Evolutionary conservation across 2,329 filamentous ascomycete species (phyloP).

Genomic region (Verticillium albo-atrum): DNA sequence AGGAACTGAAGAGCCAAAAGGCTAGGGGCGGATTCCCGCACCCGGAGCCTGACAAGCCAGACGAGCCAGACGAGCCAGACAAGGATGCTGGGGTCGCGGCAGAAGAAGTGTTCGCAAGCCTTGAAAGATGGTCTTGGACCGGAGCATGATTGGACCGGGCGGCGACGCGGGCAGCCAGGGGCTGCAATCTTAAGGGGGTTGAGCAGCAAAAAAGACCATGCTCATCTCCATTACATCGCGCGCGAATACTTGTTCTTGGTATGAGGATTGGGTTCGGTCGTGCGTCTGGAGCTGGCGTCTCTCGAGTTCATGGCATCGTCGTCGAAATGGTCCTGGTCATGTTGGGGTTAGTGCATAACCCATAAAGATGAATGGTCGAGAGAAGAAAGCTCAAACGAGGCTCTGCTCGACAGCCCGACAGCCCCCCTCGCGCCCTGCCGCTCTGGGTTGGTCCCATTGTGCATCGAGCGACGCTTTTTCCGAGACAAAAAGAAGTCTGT

Average conservation of each 20-base stretch:
- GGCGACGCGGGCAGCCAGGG: neutral
- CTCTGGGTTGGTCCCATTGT: neutral
- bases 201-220: neutral
- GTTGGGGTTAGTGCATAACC: neutral
- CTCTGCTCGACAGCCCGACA: neutral
- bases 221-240: neutral
- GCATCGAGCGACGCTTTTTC: neutral
- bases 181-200: neutral
- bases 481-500: neutral
- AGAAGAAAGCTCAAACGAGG: neutral
- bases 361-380: neutral
- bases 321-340: neutral
- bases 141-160: neutral
- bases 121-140: neutral
- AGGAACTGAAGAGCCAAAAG: neutral
- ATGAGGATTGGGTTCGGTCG: neutral
- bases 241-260: neutral
- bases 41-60: too few relatives aligned
- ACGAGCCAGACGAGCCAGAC: neutral
- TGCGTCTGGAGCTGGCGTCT: neutral
- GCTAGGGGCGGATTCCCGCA: neutral
- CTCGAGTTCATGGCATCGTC: neutral
- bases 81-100: neutral
- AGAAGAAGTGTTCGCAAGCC: neutral
- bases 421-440: neutral